Evolutionary conservation across 352 stramenopile genomes (phyloP).

Genomic region (Globisporangium iwayamae): DNA sequence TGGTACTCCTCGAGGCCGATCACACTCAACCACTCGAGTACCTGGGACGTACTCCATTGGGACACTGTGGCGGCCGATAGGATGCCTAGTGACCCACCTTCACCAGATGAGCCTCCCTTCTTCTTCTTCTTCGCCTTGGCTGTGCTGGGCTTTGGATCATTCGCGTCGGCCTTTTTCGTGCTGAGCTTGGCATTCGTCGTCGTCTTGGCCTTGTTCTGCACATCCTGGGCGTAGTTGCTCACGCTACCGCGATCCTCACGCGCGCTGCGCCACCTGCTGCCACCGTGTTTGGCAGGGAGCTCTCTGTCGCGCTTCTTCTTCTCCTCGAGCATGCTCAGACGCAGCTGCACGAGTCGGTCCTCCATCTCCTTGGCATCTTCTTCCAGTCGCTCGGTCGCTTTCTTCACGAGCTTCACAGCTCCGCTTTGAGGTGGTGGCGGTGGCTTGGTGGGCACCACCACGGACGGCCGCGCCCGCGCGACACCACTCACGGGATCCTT

Average conservation of each 20-base stretch:
- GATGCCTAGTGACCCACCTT: conserved; percentile 1
- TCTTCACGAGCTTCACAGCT: conserved; percentile 17
- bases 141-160: background rate
- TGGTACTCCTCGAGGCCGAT: conserved; percentile 66
- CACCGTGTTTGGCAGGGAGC: conserved; percentile 52
- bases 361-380: conserved; percentile 75
- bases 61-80: conserved; percentile 37
- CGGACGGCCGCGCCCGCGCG: background rate
- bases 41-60: conserved; percentile 52
- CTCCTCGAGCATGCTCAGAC: conserved; percentile 59
- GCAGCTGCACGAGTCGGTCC: conserved; percentile 49
- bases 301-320: conserved; percentile 57
- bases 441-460: background rate
- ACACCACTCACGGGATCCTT: conserved; percentile 9
- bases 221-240: conserved; percentile 63
- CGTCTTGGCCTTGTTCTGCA: conserved; percentile 34
- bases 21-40: conserved; percentile 57
- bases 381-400: conserved; percentile 59
- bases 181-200: background rate
- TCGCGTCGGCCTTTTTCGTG: background rate
- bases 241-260: conserved; percentile 71
- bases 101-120: conserved; percentile 5
- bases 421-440: background rate
- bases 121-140: conserved; percentile 21
- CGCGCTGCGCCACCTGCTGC: conserved; percentile 71